Percentiles rank a stretch among this genome's conserved stretches.
phyloP scores from a whole-genome alignment of 495 filamentous ascomycete species.

The Neurospora discreta region DNA sequence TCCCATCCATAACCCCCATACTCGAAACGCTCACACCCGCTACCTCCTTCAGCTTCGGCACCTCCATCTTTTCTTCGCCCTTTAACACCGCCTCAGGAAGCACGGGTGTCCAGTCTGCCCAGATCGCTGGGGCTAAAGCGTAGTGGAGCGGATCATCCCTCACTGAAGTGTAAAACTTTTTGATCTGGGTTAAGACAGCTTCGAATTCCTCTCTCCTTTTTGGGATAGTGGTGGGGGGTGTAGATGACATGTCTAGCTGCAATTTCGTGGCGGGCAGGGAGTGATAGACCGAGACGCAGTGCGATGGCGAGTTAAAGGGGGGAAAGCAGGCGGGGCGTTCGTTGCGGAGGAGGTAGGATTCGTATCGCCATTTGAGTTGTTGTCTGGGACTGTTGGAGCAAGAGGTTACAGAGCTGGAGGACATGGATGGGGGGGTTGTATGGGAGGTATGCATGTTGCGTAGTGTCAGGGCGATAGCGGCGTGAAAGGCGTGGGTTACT shows the following conservation, averaged over 20 bases:
- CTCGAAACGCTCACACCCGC: slow-evolving; percentile 31
- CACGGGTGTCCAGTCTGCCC: slow-evolving; percentile 11
- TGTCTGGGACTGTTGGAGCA: too few species aligned
- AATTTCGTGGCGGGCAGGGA: slow-evolving; percentile 15
- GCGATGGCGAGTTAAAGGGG: slow-evolving; percentile 17
- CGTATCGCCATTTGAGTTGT: slow-evolving; percentile 6
- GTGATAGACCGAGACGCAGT: slow-evolving; percentile 23
- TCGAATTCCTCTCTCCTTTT: slow-evolving; percentile 2
- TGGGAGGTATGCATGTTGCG: slow-evolving; percentile 1
- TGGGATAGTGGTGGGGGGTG: background rate
- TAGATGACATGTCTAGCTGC: slow-evolving; percentile 6
- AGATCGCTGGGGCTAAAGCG: slow-evolving; percentile 10
- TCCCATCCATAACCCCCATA: slow-evolving; percentile 23
- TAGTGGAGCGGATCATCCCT: slow-evolving; percentile 3
- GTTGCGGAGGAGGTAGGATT: slow-evolving; percentile 25
- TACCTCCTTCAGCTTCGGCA: slow-evolving; percentile 19
- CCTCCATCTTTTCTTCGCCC: slow-evolving; percentile 3
- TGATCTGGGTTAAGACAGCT: background rate
- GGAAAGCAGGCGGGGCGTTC: slow-evolving; percentile 11
- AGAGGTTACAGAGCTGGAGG: too few species aligned
- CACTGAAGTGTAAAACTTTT: background rate
- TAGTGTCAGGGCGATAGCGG: slow-evolving; percentile 20
- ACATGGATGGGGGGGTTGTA: too few species aligned
- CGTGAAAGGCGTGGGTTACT: slow-evolving; percentile 25
- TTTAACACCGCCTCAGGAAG: background rate